Evolutionary conservation across 2,329 filamentous ascomycete species (phyloP).

Genomic region (Alternaria postmessia): DNA sequence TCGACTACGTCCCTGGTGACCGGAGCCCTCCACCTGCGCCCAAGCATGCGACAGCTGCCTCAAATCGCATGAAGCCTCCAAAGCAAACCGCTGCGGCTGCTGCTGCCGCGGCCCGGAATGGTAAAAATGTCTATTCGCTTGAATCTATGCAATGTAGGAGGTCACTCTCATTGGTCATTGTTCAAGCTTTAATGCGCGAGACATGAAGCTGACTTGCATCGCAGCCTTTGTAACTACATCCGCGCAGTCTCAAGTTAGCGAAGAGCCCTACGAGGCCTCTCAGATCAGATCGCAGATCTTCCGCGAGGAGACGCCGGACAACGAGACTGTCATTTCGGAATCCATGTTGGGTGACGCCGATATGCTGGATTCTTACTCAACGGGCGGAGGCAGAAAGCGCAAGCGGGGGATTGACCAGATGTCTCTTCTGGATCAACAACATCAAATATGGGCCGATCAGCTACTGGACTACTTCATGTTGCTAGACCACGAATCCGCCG

Average conservation of each 20-base stretch:
- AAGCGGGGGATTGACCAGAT: slow-evolving; percentile 76
- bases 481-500: slow-evolving; percentile 77
- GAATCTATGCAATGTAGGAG: slow-evolving; percentile 40
- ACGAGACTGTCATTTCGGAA: slow-evolving; percentile 81
- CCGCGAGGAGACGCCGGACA: slow-evolving; percentile 84
- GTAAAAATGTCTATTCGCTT: slow-evolving; percentile 42
- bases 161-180: slow-evolving; percentile 15
- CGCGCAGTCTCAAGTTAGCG: slow-evolving; percentile 53
- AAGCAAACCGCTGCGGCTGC: slow-evolving; percentile 68
- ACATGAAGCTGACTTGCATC: slow-evolving; percentile 8
- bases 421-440: slow-evolving; percentile 76
- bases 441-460: slow-evolving; percentile 90
- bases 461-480: slow-evolving; percentile 96
- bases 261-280: slow-evolving; percentile 71
- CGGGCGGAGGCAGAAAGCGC: slow-evolving; percentile 68
- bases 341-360: slow-evolving; percentile 88
- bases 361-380: slow-evolving; percentile 69
- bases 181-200: not conserved
- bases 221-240: slow-evolving; percentile 33
- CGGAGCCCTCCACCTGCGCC: slow-evolving; percentile 92
- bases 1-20: slow-evolving; percentile 86
- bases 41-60: slow-evolving; percentile 76
- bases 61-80: slow-evolving; percentile 80
- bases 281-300: slow-evolving; percentile 67
- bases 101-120: slow-evolving; percentile 53